Evolutionary conservation across 2,329 filamentous ascomycete genomes (phyloP).

Genomic region (Alternaria arbusti): DNA sequence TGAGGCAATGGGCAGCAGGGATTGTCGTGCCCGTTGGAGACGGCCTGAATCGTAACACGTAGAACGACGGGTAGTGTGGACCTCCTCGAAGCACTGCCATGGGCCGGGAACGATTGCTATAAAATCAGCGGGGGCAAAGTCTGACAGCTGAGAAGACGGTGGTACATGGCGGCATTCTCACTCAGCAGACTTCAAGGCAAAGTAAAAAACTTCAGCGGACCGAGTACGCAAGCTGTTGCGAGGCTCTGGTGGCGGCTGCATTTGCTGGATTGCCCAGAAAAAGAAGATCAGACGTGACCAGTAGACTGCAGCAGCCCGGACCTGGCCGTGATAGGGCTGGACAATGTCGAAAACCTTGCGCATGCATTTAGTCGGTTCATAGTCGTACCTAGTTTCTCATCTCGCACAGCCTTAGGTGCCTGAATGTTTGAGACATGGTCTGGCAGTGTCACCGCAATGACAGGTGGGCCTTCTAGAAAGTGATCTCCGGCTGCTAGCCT

Average conservation of each 20-base stretch:
- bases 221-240: conserved; percentile 2
- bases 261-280: conserved; percentile 25
- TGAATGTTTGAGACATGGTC: conserved; percentile 8
- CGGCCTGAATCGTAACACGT: conserved; percentile 25
- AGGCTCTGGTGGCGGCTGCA: conserved; percentile 26
- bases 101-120: conserved; percentile 24
- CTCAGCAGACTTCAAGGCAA: conserved; percentile 22
- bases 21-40: conserved; percentile 23
- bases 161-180: conserved; percentile 24
- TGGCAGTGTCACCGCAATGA: conserved; percentile 5
- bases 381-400: conserved; percentile 7
- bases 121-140: conserved; percentile 16
- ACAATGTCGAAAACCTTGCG: conserved; percentile 14
- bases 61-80: conserved; percentile 21
- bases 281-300: conserved; percentile 29
- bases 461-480: conserved; percentile 20
- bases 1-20: conserved; percentile 31
- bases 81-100: conserved; percentile 15
- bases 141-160: conserved; percentile 24
- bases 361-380: conserved; percentile 14
- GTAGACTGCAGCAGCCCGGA: conserved; percentile 27
- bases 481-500: conserved; percentile 19
- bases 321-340: conserved; percentile 31
- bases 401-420: conserved; percentile 3
- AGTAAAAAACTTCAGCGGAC: conserved; percentile 16